Base-by-base conservation (phyloP, 2,329 filamentous ascomycete species). In the Claviceps digitariae region DNA sequence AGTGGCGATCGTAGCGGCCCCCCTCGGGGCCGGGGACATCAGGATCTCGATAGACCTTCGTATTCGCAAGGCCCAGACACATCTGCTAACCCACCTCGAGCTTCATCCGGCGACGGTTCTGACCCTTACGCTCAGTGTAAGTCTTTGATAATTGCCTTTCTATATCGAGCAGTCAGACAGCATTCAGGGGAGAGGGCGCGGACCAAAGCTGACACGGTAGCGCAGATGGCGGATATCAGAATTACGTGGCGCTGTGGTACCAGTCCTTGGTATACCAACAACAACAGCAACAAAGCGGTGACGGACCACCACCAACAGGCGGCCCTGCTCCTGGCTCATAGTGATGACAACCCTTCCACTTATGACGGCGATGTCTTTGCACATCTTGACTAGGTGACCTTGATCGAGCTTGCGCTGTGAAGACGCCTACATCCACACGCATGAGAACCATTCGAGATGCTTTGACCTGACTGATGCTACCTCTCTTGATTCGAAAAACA, bases 231-330 rank as follows among this genome's bases (percentile, higher is more conserved):
- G 87, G 87, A 56, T 91, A 91, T 67, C 79, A 90, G 61, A 84
- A 84, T 60, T 93, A 91, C 65, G 70, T 89, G 55, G 81, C 84
- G 43, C 75, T 90, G 61, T 93, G 87, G 87, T 90, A 89, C 70
- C 83, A 87, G 63, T 86, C 85, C 31, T 62, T 77, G 63, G 66
- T 73, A 64, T 70, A 70, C 57, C 69, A 73, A 60, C 71, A 69
- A 55, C 69, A 71, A 52, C 64, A 67, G 48, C 65, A 66, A 59
- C 64, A 67, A 58, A 66, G 67, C 55, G 67, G 69, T 56, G 63
- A 69, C 60, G 67, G 36, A 38, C 15, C 66, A 55, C 58, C 68
- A 46, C 60, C 67, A 36, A 59, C 63, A 38, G 67, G 67, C 55
- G 67, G 64, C 51, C 60, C 67, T 56, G 63, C 67, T 54, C 65